phyloP scores from a whole-genome alignment of 805 yeast genomes.

The Nakazawaea ishiwadae region DNA sequence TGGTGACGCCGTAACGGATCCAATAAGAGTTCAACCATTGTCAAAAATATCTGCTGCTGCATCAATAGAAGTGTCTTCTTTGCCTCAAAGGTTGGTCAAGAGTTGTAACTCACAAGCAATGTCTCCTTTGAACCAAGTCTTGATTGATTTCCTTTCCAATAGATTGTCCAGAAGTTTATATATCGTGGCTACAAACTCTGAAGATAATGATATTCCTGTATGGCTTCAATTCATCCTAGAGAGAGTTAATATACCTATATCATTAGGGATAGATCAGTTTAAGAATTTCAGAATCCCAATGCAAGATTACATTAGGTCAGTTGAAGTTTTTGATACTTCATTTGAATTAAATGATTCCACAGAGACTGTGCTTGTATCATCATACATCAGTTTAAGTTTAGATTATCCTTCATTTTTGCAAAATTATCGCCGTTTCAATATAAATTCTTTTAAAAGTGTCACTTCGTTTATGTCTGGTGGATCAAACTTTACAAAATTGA shows the following conservation, averaged over 20 bases:
- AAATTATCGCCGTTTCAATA: not conserved
- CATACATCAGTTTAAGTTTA: not conserved
- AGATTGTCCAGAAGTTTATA: not conserved
- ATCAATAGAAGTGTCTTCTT: slow-evolving; percentile 1
- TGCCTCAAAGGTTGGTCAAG: not conserved
- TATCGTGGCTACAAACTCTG: not conserved
- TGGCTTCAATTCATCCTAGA: slow-evolving; percentile 11
- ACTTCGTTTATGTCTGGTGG: not conserved
- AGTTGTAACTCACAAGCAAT: not conserved
- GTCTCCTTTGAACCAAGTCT: slow-evolving; percentile 10
- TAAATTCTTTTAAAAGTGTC: not conserved
- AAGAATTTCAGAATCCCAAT: not conserved
- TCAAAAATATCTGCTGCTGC: not conserved
- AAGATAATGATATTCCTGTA: not conserved
- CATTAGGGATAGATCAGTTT: not conserved
- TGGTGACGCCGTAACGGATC: slow-evolving; percentile 1
- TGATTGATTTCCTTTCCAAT: not conserved
- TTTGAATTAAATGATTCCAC: not conserved
- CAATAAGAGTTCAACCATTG: slow-evolving; percentile 4
- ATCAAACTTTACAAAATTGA: slow-evolving; percentile 9
- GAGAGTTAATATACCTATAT: slow-evolving; percentile 8
- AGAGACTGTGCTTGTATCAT: not conserved
- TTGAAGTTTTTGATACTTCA: not conserved
- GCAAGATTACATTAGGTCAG: not conserved
- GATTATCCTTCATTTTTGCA: not conserved